phyloP scores from a whole-genome alignment of 2,329 filamentous ascomycete species.

The Fonsecaea monophora region DNA sequence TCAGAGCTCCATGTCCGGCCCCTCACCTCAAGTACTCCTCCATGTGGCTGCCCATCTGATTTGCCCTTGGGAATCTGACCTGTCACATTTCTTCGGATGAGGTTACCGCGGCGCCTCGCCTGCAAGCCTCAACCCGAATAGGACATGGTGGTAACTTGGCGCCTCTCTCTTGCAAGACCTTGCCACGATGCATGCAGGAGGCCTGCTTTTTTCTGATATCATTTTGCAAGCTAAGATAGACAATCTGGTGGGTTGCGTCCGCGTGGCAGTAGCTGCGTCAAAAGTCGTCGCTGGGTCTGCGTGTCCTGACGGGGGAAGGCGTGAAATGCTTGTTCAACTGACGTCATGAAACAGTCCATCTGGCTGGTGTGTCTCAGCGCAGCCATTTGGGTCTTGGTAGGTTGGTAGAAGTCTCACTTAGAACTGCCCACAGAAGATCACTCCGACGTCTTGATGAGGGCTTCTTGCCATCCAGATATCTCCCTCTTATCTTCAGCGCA shows the following conservation, averaged over 20 bases:
- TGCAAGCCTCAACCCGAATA: not conserved
- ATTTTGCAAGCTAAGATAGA: not conserved
- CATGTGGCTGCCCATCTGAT: not conserved
- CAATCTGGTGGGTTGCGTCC: not conserved
- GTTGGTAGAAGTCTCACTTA: too few relatives aligned
- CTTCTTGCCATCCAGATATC: too few relatives aligned
- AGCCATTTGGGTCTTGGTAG: not conserved
- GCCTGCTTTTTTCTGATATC: not conserved
- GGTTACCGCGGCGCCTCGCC: not conserved
- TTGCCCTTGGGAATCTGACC: not conserved
- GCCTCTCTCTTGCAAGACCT: not conserved
- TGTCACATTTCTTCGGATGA: not conserved
- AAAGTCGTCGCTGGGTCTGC: not conserved
- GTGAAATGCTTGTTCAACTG: not conserved
- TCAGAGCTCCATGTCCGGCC: not conserved
- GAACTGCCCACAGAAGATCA: too few relatives aligned
- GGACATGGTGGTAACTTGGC: not conserved
- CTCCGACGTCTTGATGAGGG: too few relatives aligned
- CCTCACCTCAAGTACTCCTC: not conserved
- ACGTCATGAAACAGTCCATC: not conserved
- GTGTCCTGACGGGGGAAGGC: not conserved
- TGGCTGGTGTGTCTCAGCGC: not conserved
- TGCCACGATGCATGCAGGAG: not conserved
- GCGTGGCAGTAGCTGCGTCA: not conserved
- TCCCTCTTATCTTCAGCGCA: too few relatives aligned